phyloP scores from a whole-genome alignment of 345 rosid genomes.

The Salix exigua region DNA sequence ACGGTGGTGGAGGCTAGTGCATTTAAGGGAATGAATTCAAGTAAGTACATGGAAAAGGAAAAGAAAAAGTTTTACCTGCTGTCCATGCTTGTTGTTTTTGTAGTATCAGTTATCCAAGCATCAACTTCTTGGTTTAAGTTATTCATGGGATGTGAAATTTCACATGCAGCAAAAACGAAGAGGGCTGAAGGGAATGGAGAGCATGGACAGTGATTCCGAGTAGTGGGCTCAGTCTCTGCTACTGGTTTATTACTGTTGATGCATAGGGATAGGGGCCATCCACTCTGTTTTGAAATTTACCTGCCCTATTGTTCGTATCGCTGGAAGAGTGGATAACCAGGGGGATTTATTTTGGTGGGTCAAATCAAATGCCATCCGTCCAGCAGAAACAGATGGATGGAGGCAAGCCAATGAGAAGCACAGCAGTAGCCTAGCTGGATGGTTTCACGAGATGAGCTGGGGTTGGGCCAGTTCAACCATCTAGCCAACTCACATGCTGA shows the following conservation, averaged over 20 bases:
- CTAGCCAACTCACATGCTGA: not conserved
- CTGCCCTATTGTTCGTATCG: not conserved
- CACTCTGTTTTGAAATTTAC: not conserved
- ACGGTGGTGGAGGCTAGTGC: not conserved
- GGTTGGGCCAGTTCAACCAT: not conserved
- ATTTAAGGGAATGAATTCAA: not conserved
- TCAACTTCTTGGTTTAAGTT: not conserved
- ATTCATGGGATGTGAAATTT: not conserved
- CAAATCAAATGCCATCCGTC: not conserved
- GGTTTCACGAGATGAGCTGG: not conserved
- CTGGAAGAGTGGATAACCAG: not conserved
- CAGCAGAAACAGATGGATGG: not conserved
- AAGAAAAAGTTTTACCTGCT: not conserved
- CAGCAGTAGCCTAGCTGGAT: not conserved
- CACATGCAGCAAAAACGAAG: conserved; percentile 50
- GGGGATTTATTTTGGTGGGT: not conserved
- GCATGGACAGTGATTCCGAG: conserved; percentile 61
- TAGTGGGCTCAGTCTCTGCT: conserved; percentile 7
- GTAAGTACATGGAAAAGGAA: not conserved
- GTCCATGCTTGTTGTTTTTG: not conserved
- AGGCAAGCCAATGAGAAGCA: not conserved
- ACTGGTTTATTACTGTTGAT: not conserved
- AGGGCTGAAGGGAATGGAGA: conserved; percentile 67
- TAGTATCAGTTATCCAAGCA: not conserved
- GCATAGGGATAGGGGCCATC: not conserved